Evolutionary conservation across 2,329 filamentous ascomycete genomes (phyloP).

Genomic region (Cryphonectria japonica): DNA sequence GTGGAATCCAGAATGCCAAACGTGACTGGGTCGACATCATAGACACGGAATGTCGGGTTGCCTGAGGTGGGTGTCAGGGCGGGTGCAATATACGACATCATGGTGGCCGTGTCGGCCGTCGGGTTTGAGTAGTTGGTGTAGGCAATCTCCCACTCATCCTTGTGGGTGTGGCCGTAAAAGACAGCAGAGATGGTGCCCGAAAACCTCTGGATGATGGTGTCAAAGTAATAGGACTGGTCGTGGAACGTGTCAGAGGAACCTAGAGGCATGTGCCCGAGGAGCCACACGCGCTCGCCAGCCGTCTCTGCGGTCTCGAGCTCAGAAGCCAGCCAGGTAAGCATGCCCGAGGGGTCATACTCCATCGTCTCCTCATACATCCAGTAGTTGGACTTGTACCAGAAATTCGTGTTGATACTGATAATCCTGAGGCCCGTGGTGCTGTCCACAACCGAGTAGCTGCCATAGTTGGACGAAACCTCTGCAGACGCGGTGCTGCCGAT

Average conservation of each 20-base stretch:
- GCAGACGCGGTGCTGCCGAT: constrained; percentile 44
- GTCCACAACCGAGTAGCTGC: constrained; percentile 53
- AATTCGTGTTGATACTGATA: constrained; percentile 63
- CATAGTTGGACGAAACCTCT: constrained; percentile 44
- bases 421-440: constrained; percentile 51
- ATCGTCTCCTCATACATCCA: constrained; percentile 56
- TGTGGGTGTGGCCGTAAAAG: constrained; percentile 60
- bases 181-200: constrained; percentile 56
- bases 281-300: constrained; percentile 56
- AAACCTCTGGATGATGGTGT: constrained; percentile 59
- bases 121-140: constrained; percentile 53
- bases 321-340: constrained; percentile 56
- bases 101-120: constrained; percentile 47
- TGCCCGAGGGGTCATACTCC: constrained; percentile 53
- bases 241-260: constrained; percentile 56
- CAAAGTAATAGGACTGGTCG: constrained; percentile 52
- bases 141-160: constrained; percentile 59
- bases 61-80: constrained; percentile 59
- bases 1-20: constrained; percentile 58
- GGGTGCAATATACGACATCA: constrained; percentile 58
- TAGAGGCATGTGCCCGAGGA: constrained; percentile 61
- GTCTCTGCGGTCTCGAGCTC: constrained; percentile 59
- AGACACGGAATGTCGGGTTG: constrained; percentile 61
- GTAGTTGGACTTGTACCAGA: constrained; percentile 63
- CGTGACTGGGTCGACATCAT: constrained; percentile 60